These are phyloP conservation scores for Xylaria sp. DNA, from an alignment of 2,329 filamentous ascomycete genomes.

Conservation along the genomic window DNA sequence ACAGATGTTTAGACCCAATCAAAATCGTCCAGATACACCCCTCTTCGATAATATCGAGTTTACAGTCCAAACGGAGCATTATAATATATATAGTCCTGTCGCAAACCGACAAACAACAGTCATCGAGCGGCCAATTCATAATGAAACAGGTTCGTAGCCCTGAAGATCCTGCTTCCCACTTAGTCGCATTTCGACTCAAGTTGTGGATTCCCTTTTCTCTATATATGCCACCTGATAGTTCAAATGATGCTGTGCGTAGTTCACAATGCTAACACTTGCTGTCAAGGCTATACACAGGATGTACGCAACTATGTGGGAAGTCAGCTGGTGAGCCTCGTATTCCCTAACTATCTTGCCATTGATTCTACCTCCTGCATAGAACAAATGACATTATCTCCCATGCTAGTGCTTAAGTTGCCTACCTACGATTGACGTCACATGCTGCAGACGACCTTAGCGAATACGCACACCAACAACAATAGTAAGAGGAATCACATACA, in stretches of 20 bases:
- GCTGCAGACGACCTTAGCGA: background rate
- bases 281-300: background rate
- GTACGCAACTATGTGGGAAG: background rate
- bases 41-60: conserved; percentile 40
- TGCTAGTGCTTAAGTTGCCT: background rate
- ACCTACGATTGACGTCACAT: conserved; percentile 1
- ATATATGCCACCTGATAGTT: too few species aligned
- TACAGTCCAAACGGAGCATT: conserved; percentile 22
- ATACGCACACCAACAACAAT: background rate
- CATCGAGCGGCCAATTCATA: conserved; percentile 33
- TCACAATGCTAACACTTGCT: background rate
- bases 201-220: background rate
- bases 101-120: conserved; percentile 39
- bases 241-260: background rate
- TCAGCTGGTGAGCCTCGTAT: background rate
- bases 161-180: background rate
- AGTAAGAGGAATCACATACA: background rate
- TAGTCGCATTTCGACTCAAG: background rate
- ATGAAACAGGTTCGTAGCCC: conserved; percentile 3
- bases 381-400: background rate
- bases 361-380: background rate
- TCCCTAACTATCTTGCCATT: background rate
- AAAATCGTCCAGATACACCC: conserved; percentile 11
- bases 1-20: conserved; percentile 17
- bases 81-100: conserved; percentile 21